Percentiles rank a stretch among this genome's conserved stretches.
phyloP scores from a whole-genome alignment of 768 basidiomycete species.

The Pleurotus sapidus region DNA sequence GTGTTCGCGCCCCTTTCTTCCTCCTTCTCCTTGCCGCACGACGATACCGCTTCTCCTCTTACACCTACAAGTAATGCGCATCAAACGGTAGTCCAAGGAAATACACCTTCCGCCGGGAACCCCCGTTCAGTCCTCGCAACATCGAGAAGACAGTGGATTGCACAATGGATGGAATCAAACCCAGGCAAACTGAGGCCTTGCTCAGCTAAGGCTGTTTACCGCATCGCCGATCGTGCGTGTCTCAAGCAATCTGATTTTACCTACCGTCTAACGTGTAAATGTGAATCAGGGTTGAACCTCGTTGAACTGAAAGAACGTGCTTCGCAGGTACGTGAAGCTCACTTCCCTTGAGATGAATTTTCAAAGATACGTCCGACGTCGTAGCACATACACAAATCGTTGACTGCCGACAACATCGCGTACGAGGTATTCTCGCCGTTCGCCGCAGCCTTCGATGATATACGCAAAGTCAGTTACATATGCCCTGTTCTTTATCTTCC shows the following conservation, averaged over 20 bases:
- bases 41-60: slow-evolving; percentile 19
- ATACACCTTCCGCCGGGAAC: not conserved
- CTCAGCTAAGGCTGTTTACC: slow-evolving; percentile 82
- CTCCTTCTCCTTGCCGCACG: slow-evolving; percentile 39
- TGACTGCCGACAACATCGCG: slow-evolving; percentile 78
- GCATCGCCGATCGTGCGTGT: slow-evolving; percentile 75
- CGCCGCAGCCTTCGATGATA: slow-evolving; percentile 76
- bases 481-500: slow-evolving; percentile 21
- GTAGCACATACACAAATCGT: slow-evolving; percentile 72
- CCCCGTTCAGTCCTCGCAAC: not conserved
- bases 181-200: slow-evolving; percentile 65
- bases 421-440: slow-evolving; percentile 87
- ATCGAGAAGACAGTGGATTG: slow-evolving; percentile 65
- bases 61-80: not conserved
- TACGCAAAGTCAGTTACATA: slow-evolving; percentile 56
- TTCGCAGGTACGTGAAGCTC: slow-evolving; percentile 35
- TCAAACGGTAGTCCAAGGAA: not conserved
- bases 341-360: not conserved
- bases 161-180: slow-evolving; percentile 59
- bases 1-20: slow-evolving; percentile 84
- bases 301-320: slow-evolving; percentile 72
- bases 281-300: slow-evolving; percentile 60
- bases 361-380: slow-evolving; percentile 32
- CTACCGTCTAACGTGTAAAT: not conserved
- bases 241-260: not conserved